Conservation (phyloP, 371 early-diverging fungal genomes). For the Nosema bombycis region DNA sequence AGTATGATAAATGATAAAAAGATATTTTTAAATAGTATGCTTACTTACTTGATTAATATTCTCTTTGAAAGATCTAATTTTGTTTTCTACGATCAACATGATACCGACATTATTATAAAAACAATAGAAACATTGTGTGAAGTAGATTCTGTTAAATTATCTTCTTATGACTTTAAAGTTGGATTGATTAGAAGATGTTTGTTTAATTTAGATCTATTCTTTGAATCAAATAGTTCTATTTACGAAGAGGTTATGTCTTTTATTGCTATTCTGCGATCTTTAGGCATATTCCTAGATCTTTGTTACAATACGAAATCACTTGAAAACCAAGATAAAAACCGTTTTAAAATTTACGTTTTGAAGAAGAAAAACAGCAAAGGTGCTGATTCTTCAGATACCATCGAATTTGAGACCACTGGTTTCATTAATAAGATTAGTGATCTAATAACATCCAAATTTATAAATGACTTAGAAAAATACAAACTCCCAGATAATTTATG, state of each 20-base stretch:
- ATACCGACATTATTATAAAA: constrained; percentile 28
- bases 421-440: background rate
- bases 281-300: background rate
- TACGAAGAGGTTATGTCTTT: background rate
- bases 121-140: constrained; percentile 24
- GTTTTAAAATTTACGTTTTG: background rate
- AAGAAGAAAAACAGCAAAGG: background rate
- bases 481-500: background rate
- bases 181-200: background rate
- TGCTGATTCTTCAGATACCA: background rate
- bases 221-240: background rate
- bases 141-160: background rate
- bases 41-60: constrained; percentile 40
- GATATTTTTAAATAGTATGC: constrained; percentile 26
- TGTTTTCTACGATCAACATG: constrained; percentile 26
- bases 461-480: background rate
- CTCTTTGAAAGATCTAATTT: constrained; percentile 35
- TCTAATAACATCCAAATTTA: background rate
- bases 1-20: constrained; percentile 30
- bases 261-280: background rate
- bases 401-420: background rate
- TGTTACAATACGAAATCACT: background rate
- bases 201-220: background rate
- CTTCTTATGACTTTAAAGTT: background rate
- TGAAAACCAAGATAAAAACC: background rate